Evolutionary conservation across 2,329 filamentous ascomycete genomes (phyloP), one percentile per base, ranked within the genome.

Genomic region (Penicillium hesseltinei): DNA sequence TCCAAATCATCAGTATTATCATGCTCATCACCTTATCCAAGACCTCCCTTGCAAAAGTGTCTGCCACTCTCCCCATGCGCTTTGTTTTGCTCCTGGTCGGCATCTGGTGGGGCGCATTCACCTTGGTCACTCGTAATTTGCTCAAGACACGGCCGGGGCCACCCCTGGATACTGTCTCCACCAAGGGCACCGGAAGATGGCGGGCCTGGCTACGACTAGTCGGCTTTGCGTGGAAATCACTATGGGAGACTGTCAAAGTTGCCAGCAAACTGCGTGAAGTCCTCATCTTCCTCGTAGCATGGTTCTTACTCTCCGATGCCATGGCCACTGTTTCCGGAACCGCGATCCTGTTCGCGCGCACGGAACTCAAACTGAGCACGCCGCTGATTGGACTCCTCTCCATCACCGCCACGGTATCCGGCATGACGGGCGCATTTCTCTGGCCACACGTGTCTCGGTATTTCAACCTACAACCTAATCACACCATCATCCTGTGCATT

Each of bases 301-400:
- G 92, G 92, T 96, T 97, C 72, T 81, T 97, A 39, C 81, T 97
- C 1, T 94, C 90, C 0, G 92, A 97, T 68, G 91, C 90, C 33
- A 89, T 96, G 60, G 92, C 92, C 5, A 97, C 92, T 0, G 92
- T 94, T 0, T 92, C 89, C 3, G 92, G 90, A 4, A 96, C 92
- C 0, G 92, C 92, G 0, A 91, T 97, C 39, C 81, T 97, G 2
- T 97, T 96, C 70, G 92, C 92, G 39, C 96, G 96, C 73, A 96
- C 92, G 0, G 86, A 91, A 61, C 80, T 97, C 7, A 84, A 88
- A 61, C 93, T 97, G 90, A 84, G 86, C 56, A 88, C 91, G 0
- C 90, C 89, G 72, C 87, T 88, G 1, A 77, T 97, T 21, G 92
- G 90, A 5, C 81, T 96, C 66, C 92, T 97, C 70, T 94, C 91